Evolutionary conservation across 192 early-diverging fungal species (phyloP).

Genomic region (Podila clonocystis): DNA sequence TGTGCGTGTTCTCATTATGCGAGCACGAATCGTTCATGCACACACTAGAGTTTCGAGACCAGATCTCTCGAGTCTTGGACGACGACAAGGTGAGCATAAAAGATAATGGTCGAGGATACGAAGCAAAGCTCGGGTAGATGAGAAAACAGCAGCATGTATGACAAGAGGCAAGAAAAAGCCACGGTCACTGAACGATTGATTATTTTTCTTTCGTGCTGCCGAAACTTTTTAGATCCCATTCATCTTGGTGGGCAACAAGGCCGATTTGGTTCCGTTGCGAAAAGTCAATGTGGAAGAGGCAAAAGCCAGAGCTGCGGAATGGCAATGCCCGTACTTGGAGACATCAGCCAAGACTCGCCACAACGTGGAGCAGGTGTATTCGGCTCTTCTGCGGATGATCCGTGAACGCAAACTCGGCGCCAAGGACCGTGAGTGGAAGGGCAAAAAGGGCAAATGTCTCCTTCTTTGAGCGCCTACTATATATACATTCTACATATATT

Average conservation of each 20-base stretch:
- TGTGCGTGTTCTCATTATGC: conserved; percentile 86
- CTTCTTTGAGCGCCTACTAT: conserved; percentile 22
- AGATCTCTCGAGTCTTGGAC: conserved; percentile 85
- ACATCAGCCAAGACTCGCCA: conserved; percentile 80
- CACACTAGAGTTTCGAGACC: conserved; percentile 86
- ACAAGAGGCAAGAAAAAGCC: too few species aligned
- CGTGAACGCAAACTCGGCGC: conserved; percentile 67
- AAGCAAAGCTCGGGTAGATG: neutral
- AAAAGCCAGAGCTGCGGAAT: conserved; percentile 65
- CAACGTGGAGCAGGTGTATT: conserved; percentile 85
- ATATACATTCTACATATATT: too few species aligned
- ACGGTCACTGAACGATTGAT: neutral
- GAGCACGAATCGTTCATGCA: conserved; percentile 84
- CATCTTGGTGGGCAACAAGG: conserved; percentile 86
- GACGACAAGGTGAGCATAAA: conserved; percentile 68
- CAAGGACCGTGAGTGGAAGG: conserved; percentile 52
- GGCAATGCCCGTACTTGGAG: conserved; percentile 76
- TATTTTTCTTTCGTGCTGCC: too few species aligned
- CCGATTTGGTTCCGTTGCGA: conserved; percentile 66
- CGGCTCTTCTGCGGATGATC: conserved; percentile 79
- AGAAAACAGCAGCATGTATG: neutral
- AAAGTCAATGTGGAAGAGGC: conserved; percentile 71
- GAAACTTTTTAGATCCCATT: conserved; percentile 67
- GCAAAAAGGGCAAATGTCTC: conserved; percentile 48
- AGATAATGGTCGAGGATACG: neutral